A percentile compares a stretch with the other conserved stretches of the same genome.
Conservation (phyloP, 805 yeast genomes). For the Lipomyces yamanashiensis region DNA sequence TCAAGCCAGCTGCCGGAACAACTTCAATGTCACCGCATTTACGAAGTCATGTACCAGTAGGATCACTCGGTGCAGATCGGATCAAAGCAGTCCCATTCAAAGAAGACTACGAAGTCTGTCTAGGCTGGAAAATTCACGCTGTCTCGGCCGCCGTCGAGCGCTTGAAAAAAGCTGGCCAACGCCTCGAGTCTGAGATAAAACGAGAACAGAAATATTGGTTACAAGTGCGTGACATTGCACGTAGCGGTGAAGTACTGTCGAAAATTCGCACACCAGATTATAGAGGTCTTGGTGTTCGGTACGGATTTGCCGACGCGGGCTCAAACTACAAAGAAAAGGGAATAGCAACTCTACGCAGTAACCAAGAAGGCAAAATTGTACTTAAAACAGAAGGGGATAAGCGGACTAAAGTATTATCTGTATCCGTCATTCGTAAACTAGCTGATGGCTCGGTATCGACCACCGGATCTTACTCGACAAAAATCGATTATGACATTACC, state of each 20-base stretch:
- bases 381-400: constrained; percentile 49
- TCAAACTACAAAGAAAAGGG: constrained; percentile 77
- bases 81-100: constrained; percentile 33
- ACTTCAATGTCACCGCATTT: constrained; percentile 87
- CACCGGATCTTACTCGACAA: constrained; percentile 7
- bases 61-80: constrained; percentile 58
- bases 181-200: constrained; percentile 58
- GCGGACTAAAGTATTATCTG: constrained; percentile 57
- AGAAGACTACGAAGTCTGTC: constrained; percentile 52
- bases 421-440: constrained; percentile 54
- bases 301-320: constrained; percentile 92
- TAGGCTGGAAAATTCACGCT: constrained; percentile 86
- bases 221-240: constrained; percentile 50
- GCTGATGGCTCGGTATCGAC: not conserved
- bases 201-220: constrained; percentile 75
- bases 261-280: constrained; percentile 64
- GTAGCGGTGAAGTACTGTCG: constrained; percentile 63
- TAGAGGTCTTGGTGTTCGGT: constrained; percentile 75
- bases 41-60: constrained; percentile 72
- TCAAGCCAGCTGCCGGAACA: constrained; percentile 83
- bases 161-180: constrained; percentile 56
- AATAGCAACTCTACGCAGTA: constrained; percentile 67
- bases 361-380: constrained; percentile 51
- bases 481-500: constrained; percentile 16
- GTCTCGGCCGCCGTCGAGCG: constrained; percentile 58